Evolutionary conservation across 2,329 filamentous ascomycete species (phyloP).

Genomic region (Colletotrichum simmondsii): DNA sequence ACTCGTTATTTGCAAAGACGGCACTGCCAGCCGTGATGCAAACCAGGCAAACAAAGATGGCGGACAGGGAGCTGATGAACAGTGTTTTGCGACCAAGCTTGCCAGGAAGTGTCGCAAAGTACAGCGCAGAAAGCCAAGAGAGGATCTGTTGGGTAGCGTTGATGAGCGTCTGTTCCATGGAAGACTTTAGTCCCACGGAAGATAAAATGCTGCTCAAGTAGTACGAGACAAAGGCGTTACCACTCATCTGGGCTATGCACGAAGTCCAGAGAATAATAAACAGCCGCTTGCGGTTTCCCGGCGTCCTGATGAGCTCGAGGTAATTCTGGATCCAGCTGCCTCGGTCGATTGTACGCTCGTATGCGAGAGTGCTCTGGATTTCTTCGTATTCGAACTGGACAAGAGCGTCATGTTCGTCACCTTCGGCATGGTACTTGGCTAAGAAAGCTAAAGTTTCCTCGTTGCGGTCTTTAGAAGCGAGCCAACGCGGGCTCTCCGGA

Average conservation of each 20-base stretch:
- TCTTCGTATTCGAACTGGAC: conserved; percentile 53
- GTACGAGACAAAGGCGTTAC: conserved; percentile 49
- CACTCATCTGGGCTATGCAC: conserved; percentile 42
- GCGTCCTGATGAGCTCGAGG: conserved; percentile 40
- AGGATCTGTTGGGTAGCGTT: conserved; percentile 42
- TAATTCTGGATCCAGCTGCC: conserved; percentile 44
- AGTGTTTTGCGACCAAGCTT: conserved; percentile 43
- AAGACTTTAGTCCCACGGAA: conserved; percentile 42
- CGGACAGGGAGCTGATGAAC: conserved; percentile 43
- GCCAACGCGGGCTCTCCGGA: conserved; percentile 40
- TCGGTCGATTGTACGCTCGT: not conserved
- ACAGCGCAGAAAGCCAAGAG: conserved; percentile 26
- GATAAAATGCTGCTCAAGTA: conserved; percentile 49
- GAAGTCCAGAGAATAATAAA: conserved; percentile 39
- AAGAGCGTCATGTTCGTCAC: conserved; percentile 45
- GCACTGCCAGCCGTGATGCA: conserved; percentile 49
- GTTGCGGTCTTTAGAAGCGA: conserved; percentile 3
- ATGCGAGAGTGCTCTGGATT: conserved; percentile 44
- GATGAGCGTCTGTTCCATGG: conserved; percentile 50
- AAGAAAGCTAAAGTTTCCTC: conserved; percentile 34
- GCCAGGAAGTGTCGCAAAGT: conserved; percentile 39
- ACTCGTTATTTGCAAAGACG: conserved; percentile 29
- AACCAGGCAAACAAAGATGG: conserved; percentile 49
- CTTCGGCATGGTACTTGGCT: conserved; percentile 42
- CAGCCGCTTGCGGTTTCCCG: conserved; percentile 41